Evolutionary conservation across 371 early-diverging fungal genomes (phyloP), one percentile per base, ranked within the genome.

Genomic region (Funneliformis caledonium): DNA sequence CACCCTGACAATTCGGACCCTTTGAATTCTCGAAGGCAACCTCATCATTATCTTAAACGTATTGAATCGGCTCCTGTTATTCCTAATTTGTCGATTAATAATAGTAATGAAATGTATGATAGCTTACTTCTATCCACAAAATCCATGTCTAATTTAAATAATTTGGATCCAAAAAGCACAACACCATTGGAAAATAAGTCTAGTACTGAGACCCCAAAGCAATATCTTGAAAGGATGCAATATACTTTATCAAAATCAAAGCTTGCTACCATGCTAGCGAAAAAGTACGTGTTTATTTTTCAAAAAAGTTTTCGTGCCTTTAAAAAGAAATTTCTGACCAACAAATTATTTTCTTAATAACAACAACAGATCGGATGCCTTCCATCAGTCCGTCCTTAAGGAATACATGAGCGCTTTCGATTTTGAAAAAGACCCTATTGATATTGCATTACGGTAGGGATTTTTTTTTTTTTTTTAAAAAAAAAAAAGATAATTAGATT

Each of bases 181-280:
- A 16, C 19, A 14, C 22, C n/a, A 8, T 14, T 45, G 26, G 65
- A 52, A n/a, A 52, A 56, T 45, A 48, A 59, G 19, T 59, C 14
- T 19, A 37, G 14, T 47, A 61, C 43, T 26, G 80, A 80, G 45
- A 80, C 80, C 11, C 80, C 80, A 12, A 69, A 80, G 60, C 80
- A 80, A 61, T 80, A 80, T 72, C 62, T 80, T 37, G 80, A 80
- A 52, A 65, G 80, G 12, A 72, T 80, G 72, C 50, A 60, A 47
- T 76, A 72, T 60, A 72, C 72, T 52, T 42, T 80, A 19, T 70
- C 72, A 42, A 80, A 72, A 80, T 70, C 80, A 26, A 65, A 80
- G 61, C 52, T 80, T 31, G 45, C 72, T 12, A 60, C 72, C 8
- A 45, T 80, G 61, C 59, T 80, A 47, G 72, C 80, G 4, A 70